Evolutionary conservation across 1,284 basidiomycete species (phyloP).

Genomic region (Heterobasidion occidentale): DNA sequence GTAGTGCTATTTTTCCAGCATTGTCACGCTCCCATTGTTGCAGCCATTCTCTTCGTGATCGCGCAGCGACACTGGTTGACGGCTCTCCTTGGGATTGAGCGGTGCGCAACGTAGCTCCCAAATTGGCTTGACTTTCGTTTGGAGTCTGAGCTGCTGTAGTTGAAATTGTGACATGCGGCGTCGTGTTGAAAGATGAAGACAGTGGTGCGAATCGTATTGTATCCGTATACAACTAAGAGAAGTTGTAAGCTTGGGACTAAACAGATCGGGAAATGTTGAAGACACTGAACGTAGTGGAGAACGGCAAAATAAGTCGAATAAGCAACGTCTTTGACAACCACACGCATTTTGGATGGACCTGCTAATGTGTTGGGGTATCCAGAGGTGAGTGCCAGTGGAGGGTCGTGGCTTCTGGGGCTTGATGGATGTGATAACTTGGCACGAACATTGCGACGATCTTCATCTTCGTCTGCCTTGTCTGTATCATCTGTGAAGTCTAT

Average conservation of each 20-base stretch:
- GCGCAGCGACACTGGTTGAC: conserved; percentile 9
- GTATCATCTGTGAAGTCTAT: conserved; percentile 1
- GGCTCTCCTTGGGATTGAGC: conserved; percentile 13
- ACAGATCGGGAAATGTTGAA: background rate
- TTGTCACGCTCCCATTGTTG: conserved; percentile 51
- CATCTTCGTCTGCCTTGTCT: background rate
- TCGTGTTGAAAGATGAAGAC: conserved; percentile 52
- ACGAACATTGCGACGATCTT: conserved; percentile 17
- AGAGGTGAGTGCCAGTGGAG: background rate
- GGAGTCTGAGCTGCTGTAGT: conserved; percentile 20
- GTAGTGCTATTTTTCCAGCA: conserved; percentile 51
- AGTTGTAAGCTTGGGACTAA: conserved; percentile 1
- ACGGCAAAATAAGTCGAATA: conserved; percentile 80
- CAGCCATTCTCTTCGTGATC: conserved; percentile 57
- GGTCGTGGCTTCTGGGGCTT: conserved; percentile 10
- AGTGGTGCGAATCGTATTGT: conserved; percentile 79
- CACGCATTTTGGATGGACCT: conserved; percentile 43
- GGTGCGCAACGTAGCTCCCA: conserved; percentile 13
- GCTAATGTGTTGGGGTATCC: conserved; percentile 6
- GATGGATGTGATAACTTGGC: conserved; percentile 27
- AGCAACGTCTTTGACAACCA: conserved; percentile 71
- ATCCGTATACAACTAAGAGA: conserved; percentile 73
- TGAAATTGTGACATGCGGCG: conserved; percentile 23
- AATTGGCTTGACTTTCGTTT: conserved; percentile 28
- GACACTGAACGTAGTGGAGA: conserved; percentile 65